Conservation (phyloP, 1,284 basidiomycete species). For the Cutaneotrichosporon mucoides region DNA sequence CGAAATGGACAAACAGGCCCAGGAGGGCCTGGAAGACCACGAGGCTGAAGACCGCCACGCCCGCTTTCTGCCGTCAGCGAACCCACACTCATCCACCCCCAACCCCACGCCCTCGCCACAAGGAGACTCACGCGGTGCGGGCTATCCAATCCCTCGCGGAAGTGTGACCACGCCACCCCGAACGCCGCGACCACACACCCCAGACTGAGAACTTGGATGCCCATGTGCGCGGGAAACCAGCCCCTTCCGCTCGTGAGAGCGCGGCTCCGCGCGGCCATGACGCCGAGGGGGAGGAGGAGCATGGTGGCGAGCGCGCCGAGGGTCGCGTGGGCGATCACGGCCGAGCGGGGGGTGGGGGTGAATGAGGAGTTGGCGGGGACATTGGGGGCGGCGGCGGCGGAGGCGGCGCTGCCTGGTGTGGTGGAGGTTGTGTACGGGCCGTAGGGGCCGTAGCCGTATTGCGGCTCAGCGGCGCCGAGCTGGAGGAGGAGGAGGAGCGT, state of each 20-base stretch:
- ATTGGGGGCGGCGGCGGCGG: neutral
- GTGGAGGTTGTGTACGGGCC: neutral
- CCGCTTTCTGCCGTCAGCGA: slow-evolving; percentile 50
- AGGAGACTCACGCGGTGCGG: neutral
- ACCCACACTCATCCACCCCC: too few species aligned
- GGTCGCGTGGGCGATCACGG: slow-evolving; percentile 56
- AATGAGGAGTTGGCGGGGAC: neutral
- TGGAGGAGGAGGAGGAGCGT: neutral
- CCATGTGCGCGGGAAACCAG: slow-evolving; percentile 59
- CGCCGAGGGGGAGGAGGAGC: slow-evolving; percentile 58
- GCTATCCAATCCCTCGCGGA: neutral
- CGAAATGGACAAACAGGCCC: neutral
- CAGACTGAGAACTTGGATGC: slow-evolving; percentile 48
- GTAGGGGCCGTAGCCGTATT: neutral
- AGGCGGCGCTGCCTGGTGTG: neutral
- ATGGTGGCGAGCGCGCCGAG: slow-evolving; percentile 58
- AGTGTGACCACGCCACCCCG: slow-evolving; percentile 22
- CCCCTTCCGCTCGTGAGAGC: too few species aligned
- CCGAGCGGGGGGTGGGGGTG: slow-evolving; percentile 22
- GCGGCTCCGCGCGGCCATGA: slow-evolving; percentile 54
- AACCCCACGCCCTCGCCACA: too few species aligned
- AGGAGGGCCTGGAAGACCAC: slow-evolving; percentile 45
- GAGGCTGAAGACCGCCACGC: slow-evolving; percentile 56
- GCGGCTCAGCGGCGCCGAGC: neutral
- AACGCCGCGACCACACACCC: slow-evolving; percentile 56